These are phyloP conservation scores for Bipolaris sorokiniana DNA, from an alignment of 2,329 filamentous ascomycete genomes.

Conservation along the genomic window DNA sequence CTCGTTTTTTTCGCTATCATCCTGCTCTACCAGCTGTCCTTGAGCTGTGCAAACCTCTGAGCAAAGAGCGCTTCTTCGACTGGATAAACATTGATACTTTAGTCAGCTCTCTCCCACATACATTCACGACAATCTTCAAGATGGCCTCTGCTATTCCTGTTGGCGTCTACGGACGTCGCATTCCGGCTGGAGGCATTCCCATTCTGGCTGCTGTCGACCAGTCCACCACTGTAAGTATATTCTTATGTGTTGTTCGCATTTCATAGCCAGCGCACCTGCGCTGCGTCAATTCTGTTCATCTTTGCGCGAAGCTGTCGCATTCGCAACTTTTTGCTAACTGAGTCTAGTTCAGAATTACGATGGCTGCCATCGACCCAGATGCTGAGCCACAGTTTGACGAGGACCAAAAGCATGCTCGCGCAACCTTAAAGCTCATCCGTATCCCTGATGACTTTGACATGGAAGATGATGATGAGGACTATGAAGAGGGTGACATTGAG, in stretches of 20 bases:
- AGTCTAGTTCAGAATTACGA: slow-evolving; percentile 88
- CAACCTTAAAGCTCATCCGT: slow-evolving; percentile 91
- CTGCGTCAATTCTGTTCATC: neutral
- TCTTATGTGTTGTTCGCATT: neutral
- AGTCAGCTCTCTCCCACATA: neutral
- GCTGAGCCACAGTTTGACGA: slow-evolving; percentile 61
- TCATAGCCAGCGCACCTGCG: neutral
- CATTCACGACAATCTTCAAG: slow-evolving; percentile 26
- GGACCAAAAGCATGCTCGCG: slow-evolving; percentile 64
- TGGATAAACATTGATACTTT: neutral
- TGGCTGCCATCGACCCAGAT: slow-evolving; percentile 95
- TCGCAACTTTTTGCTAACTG: slow-evolving; percentile 23
- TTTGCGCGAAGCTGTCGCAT: slow-evolving; percentile 9
- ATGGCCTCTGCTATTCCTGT: slow-evolving; percentile 60
- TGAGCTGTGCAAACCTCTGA: slow-evolving; percentile 25
- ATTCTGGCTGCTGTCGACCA: slow-evolving; percentile 77
- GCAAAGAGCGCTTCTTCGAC: slow-evolving; percentile 5
- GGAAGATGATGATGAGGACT: slow-evolving; percentile 59
- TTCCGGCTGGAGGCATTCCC: slow-evolving; percentile 82
- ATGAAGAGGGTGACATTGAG: slow-evolving; percentile 53
- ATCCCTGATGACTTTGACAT: slow-evolving; percentile 63
- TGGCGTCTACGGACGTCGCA: slow-evolving; percentile 89
- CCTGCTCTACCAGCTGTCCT: slow-evolving; percentile 27
- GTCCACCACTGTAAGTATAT: slow-evolving; percentile 76
- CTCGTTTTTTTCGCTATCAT: slow-evolving; percentile 13